Evolutionary conservation across 495 filamentous ascomycete genomes (phyloP), one percentile per base, ranked within the genome.

Genomic region (Hypoxylon rickii): DNA sequence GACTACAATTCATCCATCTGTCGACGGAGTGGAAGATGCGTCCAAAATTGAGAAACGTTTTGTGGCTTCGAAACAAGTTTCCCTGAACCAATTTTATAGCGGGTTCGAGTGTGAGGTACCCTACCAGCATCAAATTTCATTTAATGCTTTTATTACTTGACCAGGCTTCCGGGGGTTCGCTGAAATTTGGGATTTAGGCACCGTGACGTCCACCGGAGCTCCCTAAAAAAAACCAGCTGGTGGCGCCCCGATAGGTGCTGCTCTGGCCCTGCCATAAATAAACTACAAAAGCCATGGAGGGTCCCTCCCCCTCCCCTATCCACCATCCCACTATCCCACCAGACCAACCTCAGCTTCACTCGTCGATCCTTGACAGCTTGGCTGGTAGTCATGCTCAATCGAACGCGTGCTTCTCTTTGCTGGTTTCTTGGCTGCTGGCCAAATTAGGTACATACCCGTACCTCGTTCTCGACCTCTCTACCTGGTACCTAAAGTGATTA

Each of bases 391-490:
- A 44, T 43, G 18, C 41, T 39, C 45, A 54, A 41, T 43, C 36
- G 36, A 58, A 45, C 42, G 11, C n/a, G 39, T 47, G 10, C 24
- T 44, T 16, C 37, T 24, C 31, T 39, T 50, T 43, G 21, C 20
- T 44, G 34, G 31, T 45, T 49, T 13, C 34, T 41, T 50, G 18
- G 44, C 39, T 44, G 38, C 16, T 24, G 48, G 38, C 39, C 53
- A 58, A 63, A 57, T 52, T 63, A 63, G 44, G 48, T 44, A 44
- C 19, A 49, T 53, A 57, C 40, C 38, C 38, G 44, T 33, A 50
- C 49, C 29, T 44, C 44, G 32, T 49, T 24, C 16, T 36, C 39
- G 19, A 57, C 52, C 17, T 50, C 39, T 26, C 38, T n/a, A n/a
- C n/a, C n/a, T n/a, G n/a, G n/a, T n/a, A n/a, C 21, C 57, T 19